Conservation (phyloP, 331 rosid genomes). For the Ulmus americana region DNA sequence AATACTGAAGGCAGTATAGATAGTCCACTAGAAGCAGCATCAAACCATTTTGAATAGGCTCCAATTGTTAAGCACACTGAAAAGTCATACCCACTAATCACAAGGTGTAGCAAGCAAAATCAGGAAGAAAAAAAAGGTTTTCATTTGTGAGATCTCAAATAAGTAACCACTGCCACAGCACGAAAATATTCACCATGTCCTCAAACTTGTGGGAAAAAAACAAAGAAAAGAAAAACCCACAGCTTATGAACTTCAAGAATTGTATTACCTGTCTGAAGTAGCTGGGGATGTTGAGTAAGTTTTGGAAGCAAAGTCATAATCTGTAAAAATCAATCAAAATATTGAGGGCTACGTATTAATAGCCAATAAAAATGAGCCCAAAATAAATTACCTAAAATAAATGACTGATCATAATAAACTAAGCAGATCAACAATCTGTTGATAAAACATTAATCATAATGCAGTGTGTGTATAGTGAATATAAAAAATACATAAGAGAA, state of each 20-base stretch:
- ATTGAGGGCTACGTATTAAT: neutral
- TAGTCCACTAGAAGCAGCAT: constrained; percentile 71
- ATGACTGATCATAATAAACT: neutral
- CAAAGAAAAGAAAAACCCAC: neutral
- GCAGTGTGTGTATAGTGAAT: neutral
- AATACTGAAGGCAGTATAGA: constrained; percentile 80
- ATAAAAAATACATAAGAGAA: neutral
- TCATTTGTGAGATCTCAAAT: constrained; percentile 9
- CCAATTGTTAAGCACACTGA: constrained; percentile 91
- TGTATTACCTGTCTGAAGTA: constrained; percentile 90
- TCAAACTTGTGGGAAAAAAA: neutral
- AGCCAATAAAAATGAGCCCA: neutral
- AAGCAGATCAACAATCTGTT: neutral
- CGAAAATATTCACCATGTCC: constrained; percentile 5
- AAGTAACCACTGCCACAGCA: constrained; percentile 10
- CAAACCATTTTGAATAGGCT: constrained; percentile 96
- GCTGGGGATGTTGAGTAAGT: constrained; percentile 82
- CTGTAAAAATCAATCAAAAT: constrained; percentile 37
- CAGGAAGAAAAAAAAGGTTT: constrained; percentile 9
- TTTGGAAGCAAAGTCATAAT: constrained; percentile 71
- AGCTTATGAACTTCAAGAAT: neutral
- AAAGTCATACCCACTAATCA: constrained; percentile 20
- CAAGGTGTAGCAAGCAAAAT: neutral
- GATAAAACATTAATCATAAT: neutral
- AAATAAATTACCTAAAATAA: neutral